Evolutionary conservation across 768 basidiomycete genomes (phyloP).

Genomic region (Peribolospora baueri): DNA sequence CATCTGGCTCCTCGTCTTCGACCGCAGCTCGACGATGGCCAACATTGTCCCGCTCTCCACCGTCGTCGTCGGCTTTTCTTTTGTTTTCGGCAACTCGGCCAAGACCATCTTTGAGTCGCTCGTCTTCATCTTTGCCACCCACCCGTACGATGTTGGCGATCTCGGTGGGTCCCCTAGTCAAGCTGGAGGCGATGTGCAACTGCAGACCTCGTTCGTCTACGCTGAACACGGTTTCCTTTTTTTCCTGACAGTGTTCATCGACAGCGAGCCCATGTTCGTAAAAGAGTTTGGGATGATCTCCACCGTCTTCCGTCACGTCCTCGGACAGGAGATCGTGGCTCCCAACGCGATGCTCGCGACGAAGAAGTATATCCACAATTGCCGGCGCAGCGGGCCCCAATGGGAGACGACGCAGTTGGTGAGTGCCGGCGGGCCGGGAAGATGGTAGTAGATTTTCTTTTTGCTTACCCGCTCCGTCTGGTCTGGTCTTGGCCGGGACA

Average conservation of each 20-base stretch:
- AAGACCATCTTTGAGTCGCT: constrained; percentile 55
- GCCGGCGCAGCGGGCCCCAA: constrained; percentile 51
- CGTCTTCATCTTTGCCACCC: constrained; percentile 64
- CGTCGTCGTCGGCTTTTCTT: constrained; percentile 57
- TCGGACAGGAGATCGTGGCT: constrained; percentile 54
- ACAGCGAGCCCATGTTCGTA: constrained; percentile 37
- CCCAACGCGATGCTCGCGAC: constrained; percentile 48
- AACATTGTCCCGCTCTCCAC: constrained; percentile 59
- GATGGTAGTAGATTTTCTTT: background rate
- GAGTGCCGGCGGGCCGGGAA: background rate
- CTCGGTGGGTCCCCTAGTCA: background rate
- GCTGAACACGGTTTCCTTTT: background rate
- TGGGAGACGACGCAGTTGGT: constrained; percentile 5
- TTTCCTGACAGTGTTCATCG: constrained; percentile 39
- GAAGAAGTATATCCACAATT: constrained; percentile 51
- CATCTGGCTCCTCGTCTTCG: constrained; percentile 50
- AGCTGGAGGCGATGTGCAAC: too few relatives aligned
- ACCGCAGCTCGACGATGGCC: constrained; percentile 35
- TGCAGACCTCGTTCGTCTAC: too few relatives aligned
- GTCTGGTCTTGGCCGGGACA: constrained; percentile 33
- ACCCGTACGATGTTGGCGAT: constrained; percentile 66
- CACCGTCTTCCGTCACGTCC: constrained; percentile 52
- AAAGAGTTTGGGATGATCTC: constrained; percentile 59
- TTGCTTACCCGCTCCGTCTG: background rate
- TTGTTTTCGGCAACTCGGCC: constrained; percentile 62